phyloP scores from a whole-genome alignment of 345 rosid genomes.

The Acer negundo region DNA sequence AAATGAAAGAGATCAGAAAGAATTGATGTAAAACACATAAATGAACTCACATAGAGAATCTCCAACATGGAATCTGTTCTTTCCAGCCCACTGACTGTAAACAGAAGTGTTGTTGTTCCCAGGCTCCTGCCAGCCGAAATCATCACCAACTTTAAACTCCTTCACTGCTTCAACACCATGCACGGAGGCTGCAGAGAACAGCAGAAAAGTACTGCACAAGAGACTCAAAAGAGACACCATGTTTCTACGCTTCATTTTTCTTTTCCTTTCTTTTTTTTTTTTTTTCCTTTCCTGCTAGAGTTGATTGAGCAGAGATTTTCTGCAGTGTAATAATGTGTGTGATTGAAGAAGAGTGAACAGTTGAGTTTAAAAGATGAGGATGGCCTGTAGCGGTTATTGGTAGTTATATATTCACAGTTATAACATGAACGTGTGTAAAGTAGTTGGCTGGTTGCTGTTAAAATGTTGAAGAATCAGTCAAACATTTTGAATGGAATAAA shows the following conservation, averaged over 20 bases:
- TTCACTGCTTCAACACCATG: constrained; percentile 39
- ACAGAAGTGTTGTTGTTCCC: constrained; percentile 35
- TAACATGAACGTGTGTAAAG: background rate
- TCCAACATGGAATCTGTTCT: constrained; percentile 62
- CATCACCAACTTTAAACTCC: constrained; percentile 62
- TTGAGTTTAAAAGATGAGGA: background rate
- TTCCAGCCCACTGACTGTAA: constrained; percentile 66
- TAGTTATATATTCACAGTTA: constrained; percentile 7
- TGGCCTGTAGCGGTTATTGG: constrained; percentile 22
- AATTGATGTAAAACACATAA: background rate
- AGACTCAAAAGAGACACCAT: constrained; percentile 23
- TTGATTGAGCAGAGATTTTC: background rate
- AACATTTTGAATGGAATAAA: background rate
- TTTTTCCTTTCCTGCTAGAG: too few species aligned
- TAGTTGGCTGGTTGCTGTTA: background rate
- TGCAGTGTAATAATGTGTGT: background rate
- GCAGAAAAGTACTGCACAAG: constrained; percentile 3
- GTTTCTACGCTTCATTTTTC: background rate
- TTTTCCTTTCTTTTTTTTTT: background rate
- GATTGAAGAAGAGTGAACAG: background rate
- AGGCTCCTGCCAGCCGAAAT: constrained; percentile 68
- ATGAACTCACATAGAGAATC: constrained; percentile 61
- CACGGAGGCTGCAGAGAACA: constrained; percentile 21
- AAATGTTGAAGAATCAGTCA: background rate
- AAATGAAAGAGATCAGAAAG: background rate